phyloP scores from a whole-genome alignment of 441 rosid species.

The Pelargonium australe region DNA sequence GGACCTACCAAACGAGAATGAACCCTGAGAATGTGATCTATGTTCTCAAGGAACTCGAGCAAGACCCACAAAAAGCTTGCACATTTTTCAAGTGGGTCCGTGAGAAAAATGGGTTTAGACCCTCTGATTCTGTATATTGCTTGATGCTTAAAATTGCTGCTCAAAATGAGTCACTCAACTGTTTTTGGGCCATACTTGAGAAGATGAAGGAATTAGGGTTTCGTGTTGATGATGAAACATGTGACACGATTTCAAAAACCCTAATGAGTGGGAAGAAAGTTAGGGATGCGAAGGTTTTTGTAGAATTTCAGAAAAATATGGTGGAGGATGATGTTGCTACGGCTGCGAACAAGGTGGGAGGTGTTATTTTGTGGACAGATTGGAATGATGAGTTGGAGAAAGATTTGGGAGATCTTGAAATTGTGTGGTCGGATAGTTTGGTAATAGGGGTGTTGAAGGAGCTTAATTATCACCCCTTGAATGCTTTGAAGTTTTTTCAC shows the following conservation, averaged over 20 bases:
- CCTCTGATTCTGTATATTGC: constrained; percentile 57
- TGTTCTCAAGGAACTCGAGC: constrained; percentile 58
- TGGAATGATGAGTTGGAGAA: constrained; percentile 54
- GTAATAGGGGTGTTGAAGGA: constrained; percentile 64
- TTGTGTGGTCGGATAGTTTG: constrained; percentile 49
- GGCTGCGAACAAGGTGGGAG: constrained; percentile 35
- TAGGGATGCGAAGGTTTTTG: constrained; percentile 47
- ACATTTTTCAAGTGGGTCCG: constrained; percentile 61
- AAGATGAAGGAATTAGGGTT: constrained; percentile 69
- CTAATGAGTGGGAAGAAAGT: constrained; percentile 44
- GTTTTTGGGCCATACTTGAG: constrained; percentile 51
- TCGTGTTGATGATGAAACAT: constrained; percentile 66
- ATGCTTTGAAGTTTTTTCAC: constrained; percentile 52
- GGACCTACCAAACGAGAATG: constrained; percentile 22
- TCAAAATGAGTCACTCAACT: constrained; percentile 43
- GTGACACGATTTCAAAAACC: constrained; percentile 31
- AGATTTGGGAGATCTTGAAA: constrained; percentile 44
- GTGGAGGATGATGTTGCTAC: constrained; percentile 49
- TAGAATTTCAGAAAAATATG: constrained; percentile 63
- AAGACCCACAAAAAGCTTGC: constrained; percentile 53
- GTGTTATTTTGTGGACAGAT: constrained; percentile 28
- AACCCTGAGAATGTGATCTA: constrained; percentile 60
- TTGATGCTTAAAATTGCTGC: constrained; percentile 55
- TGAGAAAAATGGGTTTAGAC: constrained; percentile 45
- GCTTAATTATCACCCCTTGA: constrained; percentile 44